Evolutionary conservation across 2,329 filamentous ascomycete species (phyloP).

Genomic region (Penicillium polonicum): DNA sequence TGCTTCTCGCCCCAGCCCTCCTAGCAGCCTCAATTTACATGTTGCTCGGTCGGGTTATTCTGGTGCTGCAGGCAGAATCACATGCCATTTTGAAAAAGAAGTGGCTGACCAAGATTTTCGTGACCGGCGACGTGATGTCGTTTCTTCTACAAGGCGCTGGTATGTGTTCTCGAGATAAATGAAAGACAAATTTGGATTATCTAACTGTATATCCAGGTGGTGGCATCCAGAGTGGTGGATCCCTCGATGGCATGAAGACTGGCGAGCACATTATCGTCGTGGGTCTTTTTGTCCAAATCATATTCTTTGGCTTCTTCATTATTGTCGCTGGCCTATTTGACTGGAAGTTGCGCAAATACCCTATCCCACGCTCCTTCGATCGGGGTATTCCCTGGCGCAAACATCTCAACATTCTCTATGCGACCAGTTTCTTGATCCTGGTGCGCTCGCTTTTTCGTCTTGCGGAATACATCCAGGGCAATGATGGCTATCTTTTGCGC

Average conservation of each 20-base stretch:
- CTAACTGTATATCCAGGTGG: background rate
- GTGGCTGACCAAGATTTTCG: conserved; percentile 6
- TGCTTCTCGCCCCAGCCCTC: conserved; percentile 13
- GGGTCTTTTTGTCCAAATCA: conserved; percentile 1
- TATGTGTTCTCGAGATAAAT: background rate
- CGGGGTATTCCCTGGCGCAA: background rate
- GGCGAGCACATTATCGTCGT: background rate
- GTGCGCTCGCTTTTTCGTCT: background rate
- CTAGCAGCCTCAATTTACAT: conserved; percentile 9
- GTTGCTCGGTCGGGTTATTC: conserved; percentile 2
- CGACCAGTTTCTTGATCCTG: background rate
- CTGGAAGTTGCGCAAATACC: background rate
- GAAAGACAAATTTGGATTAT: background rate
- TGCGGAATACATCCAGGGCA: background rate
- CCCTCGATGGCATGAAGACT: background rate
- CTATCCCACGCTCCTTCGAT: background rate
- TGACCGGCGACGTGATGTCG: conserved; percentile 2
- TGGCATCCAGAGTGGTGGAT: background rate
- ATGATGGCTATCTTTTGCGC: background rate
- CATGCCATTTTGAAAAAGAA: background rate
- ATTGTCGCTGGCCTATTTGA: background rate
- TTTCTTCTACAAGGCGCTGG: conserved; percentile 1
- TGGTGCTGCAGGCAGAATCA: background rate
- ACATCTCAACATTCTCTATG: background rate
- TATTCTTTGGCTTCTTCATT: background rate